Base-by-base conservation (phyloP, 1,284 basidiomycete genomes). In the Microstroma glucosiphilum region DNA sequence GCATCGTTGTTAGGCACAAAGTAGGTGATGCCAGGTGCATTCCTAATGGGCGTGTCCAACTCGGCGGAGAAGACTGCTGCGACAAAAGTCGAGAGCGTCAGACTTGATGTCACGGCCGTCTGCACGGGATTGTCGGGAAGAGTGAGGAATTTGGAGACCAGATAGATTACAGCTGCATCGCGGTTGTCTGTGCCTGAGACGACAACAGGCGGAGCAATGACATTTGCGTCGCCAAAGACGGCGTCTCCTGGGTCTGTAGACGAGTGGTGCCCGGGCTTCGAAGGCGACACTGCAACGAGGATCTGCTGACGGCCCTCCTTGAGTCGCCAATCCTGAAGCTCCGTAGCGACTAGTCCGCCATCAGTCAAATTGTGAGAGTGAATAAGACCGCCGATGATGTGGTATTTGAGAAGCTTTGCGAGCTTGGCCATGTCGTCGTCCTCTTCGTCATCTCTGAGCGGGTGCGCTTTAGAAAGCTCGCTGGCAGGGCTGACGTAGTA, bases 1-100 rank as follows among this genome's bases (percentile, higher is more conserved):
- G 92, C 96, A 30, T 83, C 80, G 75, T 98, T 97, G 49, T 85
- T 86, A 0, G 96, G 96, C 25, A 96, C 87, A 53, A 99, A 85
- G 66, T 92, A 86, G 1, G 91, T 90, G 4, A 89, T 88, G 9
- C 85, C 86, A 0, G 90, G 87, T 19, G 84, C 68, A 8, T 66
- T 58, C 56, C 72, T 71, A 26, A 75, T 59, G 0, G 63, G 60
- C 21, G 64, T 65, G 55, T 73, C 69, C 25, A 74, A 59, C 26
- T 71, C 71, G 13, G 74, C 68, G 42, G 68, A 70, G 2, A 91
- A 88, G 0, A 73, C 63, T 40, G 74, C 68, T 1, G 92, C 91
- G 48, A 97, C 85, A 81, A 93, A 98, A 1, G 88, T 87, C 7
- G 54, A 53, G 6, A 69, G 58, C 1, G 43, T 49, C 2, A 96